Percentiles rank a stretch among this genome's conserved stretches.
Evolutionary conservation across 495 filamentous ascomycete genomes (phyloP).

Genomic region (Aspergillus sclerotiicarbonarius): DNA sequence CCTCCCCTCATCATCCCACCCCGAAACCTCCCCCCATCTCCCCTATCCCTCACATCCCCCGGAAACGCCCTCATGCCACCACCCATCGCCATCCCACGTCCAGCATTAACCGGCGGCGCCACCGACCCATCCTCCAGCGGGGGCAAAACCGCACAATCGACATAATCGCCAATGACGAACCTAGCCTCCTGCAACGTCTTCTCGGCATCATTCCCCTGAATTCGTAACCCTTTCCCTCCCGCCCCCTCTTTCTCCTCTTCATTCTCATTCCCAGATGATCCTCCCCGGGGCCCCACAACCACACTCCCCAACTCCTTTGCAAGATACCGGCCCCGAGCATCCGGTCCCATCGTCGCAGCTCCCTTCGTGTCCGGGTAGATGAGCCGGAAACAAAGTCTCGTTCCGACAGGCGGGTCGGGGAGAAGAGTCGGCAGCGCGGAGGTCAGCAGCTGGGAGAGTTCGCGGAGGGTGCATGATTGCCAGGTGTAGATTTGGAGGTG

Average conservation of each 20-base stretch:
- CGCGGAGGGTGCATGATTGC: slow-evolving; percentile 76
- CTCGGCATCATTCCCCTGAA: slow-evolving; percentile 56
- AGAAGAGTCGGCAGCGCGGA: slow-evolving; percentile 65
- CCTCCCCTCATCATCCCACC: slow-evolving; percentile 29
- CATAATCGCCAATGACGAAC: slow-evolving; percentile 87
- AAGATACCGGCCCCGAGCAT: slow-evolving; percentile 60
- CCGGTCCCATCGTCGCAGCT: slow-evolving; percentile 40
- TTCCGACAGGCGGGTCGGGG: slow-evolving; percentile 73
- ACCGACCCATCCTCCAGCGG: slow-evolving; percentile 74
- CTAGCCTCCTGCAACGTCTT: slow-evolving; percentile 71
- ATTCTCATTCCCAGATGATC: slow-evolving; percentile 40
- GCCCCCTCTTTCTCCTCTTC: slow-evolving; percentile 24
- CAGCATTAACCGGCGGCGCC: slow-evolving; percentile 50
- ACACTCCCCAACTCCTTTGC: slow-evolving; percentile 78
- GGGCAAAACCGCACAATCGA: slow-evolving; percentile 75
- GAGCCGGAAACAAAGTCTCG: slow-evolving; percentile 80
- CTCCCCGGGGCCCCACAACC: slow-evolving; percentile 55
- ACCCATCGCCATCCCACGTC: slow-evolving; percentile 27
- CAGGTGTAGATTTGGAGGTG: slow-evolving; percentile 87
- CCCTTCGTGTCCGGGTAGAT: slow-evolving; percentile 77
- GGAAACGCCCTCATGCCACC: slow-evolving; percentile 47
- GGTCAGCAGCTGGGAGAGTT: slow-evolving; percentile 75
- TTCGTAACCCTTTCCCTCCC: slow-evolving; percentile 11
- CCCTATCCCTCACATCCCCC: slow-evolving; percentile 35
- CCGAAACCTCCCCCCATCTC: slow-evolving; percentile 37